phyloP scores from a whole-genome alignment of 495 filamentous ascomycete species.

The Aspergillus heteromorphus region DNA sequence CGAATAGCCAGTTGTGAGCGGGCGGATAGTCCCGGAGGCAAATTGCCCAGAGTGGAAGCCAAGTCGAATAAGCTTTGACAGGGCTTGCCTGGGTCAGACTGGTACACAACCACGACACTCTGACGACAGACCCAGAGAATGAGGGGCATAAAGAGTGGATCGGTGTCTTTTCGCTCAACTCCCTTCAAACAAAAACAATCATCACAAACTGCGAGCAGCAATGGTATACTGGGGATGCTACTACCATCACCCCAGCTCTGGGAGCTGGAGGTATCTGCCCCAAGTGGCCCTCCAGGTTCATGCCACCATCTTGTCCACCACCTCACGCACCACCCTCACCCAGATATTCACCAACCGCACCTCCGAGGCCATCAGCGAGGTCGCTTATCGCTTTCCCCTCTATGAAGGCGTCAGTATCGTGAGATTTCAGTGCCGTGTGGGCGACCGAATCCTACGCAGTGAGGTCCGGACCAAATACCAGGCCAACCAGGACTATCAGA shows the following conservation, averaged over 20 bases:
- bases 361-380: constrained; percentile 39
- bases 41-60: too few relatives aligned
- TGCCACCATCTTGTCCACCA: constrained; percentile 48
- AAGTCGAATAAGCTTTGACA: too few relatives aligned
- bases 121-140: too few relatives aligned
- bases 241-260: background rate
- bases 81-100: too few relatives aligned
- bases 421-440: constrained; percentile 53
- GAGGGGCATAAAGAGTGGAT: too few relatives aligned
- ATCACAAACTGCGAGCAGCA: too few relatives aligned
- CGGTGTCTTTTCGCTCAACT: too few relatives aligned
- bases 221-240: constrained; percentile 6
- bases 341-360: constrained; percentile 58
- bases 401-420: constrained; percentile 64
- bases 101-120: too few relatives aligned
- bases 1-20: too few relatives aligned
- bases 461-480: constrained; percentile 56
- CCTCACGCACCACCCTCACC: constrained; percentile 53
- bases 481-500: constrained; percentile 49
- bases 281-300: constrained; percentile 47
- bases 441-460: constrained; percentile 45
- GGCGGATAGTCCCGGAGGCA: too few relatives aligned
- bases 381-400: constrained; percentile 61
- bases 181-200: too few relatives aligned
- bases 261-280: constrained; percentile 44